Base-by-base conservation (phyloP, 2,329 filamentous ascomycete genomes). In the Fusarium agapanthi region DNA sequence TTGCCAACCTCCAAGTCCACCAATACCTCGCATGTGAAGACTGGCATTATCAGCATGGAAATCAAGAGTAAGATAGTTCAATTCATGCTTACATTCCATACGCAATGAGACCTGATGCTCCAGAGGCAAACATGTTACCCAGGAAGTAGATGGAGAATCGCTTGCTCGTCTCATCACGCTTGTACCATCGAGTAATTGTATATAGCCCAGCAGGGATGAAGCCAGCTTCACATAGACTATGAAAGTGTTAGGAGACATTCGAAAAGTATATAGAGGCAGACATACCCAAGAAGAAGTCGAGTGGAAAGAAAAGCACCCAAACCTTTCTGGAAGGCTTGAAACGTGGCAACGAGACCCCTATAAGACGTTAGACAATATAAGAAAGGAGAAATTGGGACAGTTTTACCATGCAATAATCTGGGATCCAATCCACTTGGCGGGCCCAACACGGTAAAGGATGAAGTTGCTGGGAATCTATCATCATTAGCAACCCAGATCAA, bases 131-230 rank as follows among this genome's bases (percentile, higher is more conserved):
- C 67, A 83, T 81, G 53, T 84, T 86, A 5, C 85, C 84, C 24
- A 86, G 79, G 59, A 85, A 86, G 71, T 83, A 86, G 61, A 78
- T 79, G 16, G 83, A 81, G 58, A 86, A 84, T 5, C 85, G 77
- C 73, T 84, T 85, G 54, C 82, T 84, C 0, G 82, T 85, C 66
- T 87, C 84, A 13, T 80, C 79, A 7, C 80, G 80, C 34, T 84
- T 86, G 63, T 87, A 86, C 84, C 84, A 86, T 5, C 81, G 79
- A 0, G 84, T 86, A 3, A 87, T 81, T 1, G 85, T 86, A 76
- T 82, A 87, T 5, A 86, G 76, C 12, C 83, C 83, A 3, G 83
- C 85, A 6, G 75, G 75, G 38, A 76, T 76, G 35, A 51, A 80
- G 62, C 35, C 84, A 79, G 67, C 76, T 48, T 79, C 80, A 61